A percentile compares a stretch with the other conserved stretches of the same genome.
phyloP scores from a whole-genome alignment of 768 basidiomycete species.

The Agaricus subrufescens region DNA sequence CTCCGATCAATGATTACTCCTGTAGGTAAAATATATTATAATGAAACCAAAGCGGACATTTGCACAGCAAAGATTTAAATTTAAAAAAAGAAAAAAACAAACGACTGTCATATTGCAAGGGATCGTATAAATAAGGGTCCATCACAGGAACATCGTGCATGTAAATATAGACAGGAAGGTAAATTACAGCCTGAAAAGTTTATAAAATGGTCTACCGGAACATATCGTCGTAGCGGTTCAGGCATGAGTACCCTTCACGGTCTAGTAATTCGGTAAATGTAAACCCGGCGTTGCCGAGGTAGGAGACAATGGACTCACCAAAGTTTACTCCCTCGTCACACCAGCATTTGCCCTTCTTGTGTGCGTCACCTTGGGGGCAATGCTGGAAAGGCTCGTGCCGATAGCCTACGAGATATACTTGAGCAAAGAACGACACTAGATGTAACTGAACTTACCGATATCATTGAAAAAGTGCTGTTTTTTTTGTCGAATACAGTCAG shows the following conservation, averaged over 20 bases:
- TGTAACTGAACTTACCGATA: conserved; percentile 45
- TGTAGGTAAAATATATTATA: too few species aligned
- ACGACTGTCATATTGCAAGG: too few species aligned
- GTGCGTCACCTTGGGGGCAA: conserved; percentile 75
- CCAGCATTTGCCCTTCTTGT: conserved; percentile 80
- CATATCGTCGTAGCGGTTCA: conserved; percentile 67
- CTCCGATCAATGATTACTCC: not conserved
- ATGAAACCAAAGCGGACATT: too few species aligned
- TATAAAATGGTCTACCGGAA: conserved; percentile 26
- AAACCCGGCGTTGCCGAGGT: not conserved
- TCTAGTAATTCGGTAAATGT: conserved; percentile 33
- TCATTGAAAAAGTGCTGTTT: conserved; percentile 85
- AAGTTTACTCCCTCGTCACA: conserved; percentile 75
- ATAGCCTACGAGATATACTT: conserved; percentile 39
- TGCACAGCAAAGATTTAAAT: not conserved
- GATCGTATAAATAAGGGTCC: too few species aligned
- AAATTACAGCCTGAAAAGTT: too few species aligned
- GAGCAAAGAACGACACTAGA: not conserved
- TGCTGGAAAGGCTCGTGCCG: conserved; percentile 93
- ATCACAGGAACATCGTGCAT: too few species aligned
- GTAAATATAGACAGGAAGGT: too few species aligned
- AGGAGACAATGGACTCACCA: conserved; percentile 37
- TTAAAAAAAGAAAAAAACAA: not conserved
- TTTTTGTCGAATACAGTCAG: conserved; percentile 1
- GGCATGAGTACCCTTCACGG: conserved; percentile 86